Conservation (phyloP, 2,329 filamentous ascomycete species). For the Pseudocercospora vitis region DNA sequence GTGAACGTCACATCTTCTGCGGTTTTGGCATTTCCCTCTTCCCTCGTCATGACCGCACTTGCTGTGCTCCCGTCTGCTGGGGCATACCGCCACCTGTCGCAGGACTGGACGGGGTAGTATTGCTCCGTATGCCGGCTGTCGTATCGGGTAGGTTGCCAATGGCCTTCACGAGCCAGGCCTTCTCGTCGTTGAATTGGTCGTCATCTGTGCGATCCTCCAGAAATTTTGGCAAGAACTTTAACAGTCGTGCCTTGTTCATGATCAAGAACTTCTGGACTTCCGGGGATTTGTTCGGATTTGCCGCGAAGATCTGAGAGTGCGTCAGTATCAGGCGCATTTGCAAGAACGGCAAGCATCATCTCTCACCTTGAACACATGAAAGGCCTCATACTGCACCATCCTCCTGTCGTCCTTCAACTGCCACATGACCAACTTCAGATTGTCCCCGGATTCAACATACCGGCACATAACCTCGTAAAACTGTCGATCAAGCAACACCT, state of each 20-base stretch:
- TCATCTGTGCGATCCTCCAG: slow-evolving; percentile 94
- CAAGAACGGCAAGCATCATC: no score
- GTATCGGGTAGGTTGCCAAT: slow-evolving; percentile 54
- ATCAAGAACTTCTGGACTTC: slow-evolving; percentile 93
- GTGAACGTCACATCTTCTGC: no score
- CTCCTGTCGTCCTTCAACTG: slow-evolving; percentile 90
- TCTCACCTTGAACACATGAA: slow-evolving; percentile 89
- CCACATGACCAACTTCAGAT: slow-evolving; percentile 98
- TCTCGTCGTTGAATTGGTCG: slow-evolving; percentile 97
- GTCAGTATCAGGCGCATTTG: no score
- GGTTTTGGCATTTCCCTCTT: no score
- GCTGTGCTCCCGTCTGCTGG: background rate
- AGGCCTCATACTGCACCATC: slow-evolving; percentile 99
- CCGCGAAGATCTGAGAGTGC: slow-evolving; percentile 75
- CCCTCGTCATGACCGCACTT: slow-evolving; percentile 8
- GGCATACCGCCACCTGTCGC: slow-evolving; percentile 1
- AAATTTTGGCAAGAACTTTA: slow-evolving; percentile 87
- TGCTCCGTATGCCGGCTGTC: slow-evolving; percentile 27
- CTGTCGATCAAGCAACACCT: slow-evolving; percentile 88
- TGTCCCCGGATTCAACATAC: slow-evolving; percentile 92
- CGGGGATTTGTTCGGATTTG: slow-evolving; percentile 96
- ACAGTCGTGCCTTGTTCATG: slow-evolving; percentile 89
- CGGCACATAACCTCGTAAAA: slow-evolving; percentile 99
- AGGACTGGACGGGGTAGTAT: background rate
- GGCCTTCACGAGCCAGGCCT: slow-evolving; percentile 94